Evolutionary conservation across 78 protist genomes (phyloP).

Genomic region (Dictyostelium capitatum): DNA sequence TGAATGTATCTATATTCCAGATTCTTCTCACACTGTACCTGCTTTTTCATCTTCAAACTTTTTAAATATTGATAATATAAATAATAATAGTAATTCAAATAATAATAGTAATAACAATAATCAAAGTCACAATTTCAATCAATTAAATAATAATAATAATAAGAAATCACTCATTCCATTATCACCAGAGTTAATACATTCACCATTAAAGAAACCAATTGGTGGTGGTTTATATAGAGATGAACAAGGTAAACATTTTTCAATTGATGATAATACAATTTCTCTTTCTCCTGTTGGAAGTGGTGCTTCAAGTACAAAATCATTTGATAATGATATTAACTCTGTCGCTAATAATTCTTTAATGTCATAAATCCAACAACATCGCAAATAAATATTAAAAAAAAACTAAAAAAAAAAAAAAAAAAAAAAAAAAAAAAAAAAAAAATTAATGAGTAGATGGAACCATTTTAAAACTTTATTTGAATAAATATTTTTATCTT

Average conservation of each 20-base stretch:
- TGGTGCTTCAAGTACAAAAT: too few relatives aligned
- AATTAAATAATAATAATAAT: neutral
- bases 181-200: conserved; percentile 58
- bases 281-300: neutral
- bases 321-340: too few relatives aligned
- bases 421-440: too few relatives aligned
- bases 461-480: too few relatives aligned
- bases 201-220: conserved; percentile 26
- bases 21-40: conserved; percentile 48
- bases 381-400: too few relatives aligned
- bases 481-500: too few relatives aligned
- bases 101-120: neutral
- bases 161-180: neutral
- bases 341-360: too few relatives aligned
- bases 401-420: too few relatives aligned
- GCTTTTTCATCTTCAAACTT: neutral
- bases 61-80: neutral
- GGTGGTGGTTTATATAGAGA: conserved; percentile 22
- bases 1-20: neutral
- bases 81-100: neutral
- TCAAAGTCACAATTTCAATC: neutral
- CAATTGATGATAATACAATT: conserved; percentile 26
- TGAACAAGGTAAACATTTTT: conserved; percentile 69
- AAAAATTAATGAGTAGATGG: too few relatives aligned
- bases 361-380: too few relatives aligned